A percentile compares a stretch with the other conserved stretches of the same genome.
These are phyloP conservation scores for Lactarius hatsudake DNA, from an alignment of 768 basidiomycete genomes.

Conservation along the genomic window DNA sequence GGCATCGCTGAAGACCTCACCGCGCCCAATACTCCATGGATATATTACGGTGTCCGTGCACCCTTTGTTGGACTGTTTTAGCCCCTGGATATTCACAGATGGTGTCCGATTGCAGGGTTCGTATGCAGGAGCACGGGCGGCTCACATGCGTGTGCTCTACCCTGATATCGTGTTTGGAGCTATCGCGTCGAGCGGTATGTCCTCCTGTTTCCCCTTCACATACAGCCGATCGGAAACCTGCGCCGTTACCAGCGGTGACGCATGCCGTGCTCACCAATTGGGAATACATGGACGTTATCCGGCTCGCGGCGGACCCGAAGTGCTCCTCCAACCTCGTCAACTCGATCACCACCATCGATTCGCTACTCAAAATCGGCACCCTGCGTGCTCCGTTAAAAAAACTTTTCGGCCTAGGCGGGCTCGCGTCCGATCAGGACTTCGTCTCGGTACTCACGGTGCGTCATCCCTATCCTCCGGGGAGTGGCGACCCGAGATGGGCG, in stretches of 20 bases:
- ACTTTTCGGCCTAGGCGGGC: constrained; percentile 68
- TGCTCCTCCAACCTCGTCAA: constrained; percentile 62
- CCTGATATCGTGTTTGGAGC: constrained; percentile 86
- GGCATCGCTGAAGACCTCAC: constrained; percentile 71
- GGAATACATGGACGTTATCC: constrained; percentile 87
- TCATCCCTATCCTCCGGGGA: neutral
- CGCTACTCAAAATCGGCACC: constrained; percentile 48
- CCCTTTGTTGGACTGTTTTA: neutral
- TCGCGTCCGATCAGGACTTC: constrained; percentile 78
- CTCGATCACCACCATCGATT: constrained; percentile 59
- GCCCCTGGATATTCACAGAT: neutral
- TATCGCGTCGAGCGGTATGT: constrained; percentile 79
- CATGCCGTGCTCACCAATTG: constrained; percentile 80
- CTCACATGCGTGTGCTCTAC: constrained; percentile 86
- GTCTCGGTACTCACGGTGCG: constrained; percentile 63
- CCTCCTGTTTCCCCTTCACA: constrained; percentile 5
- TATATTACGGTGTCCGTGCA: constrained; percentile 81
- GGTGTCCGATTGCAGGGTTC: constrained; percentile 54
- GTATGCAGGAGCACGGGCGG: constrained; percentile 91
- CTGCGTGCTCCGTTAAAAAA: constrained; percentile 58
- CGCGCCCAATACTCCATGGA: constrained; percentile 76
- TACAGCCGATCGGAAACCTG: neutral
- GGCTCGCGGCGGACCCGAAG: constrained; percentile 58
- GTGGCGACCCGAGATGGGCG: neutral
- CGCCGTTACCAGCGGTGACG: constrained; percentile 58